A percentile compares a stretch with the other conserved stretches of the same genome.
These are phyloP conservation scores for Tanacetum coccineum DNA, from an alignment of 129 eudicot genomes.

Conservation along the genomic window DNA sequence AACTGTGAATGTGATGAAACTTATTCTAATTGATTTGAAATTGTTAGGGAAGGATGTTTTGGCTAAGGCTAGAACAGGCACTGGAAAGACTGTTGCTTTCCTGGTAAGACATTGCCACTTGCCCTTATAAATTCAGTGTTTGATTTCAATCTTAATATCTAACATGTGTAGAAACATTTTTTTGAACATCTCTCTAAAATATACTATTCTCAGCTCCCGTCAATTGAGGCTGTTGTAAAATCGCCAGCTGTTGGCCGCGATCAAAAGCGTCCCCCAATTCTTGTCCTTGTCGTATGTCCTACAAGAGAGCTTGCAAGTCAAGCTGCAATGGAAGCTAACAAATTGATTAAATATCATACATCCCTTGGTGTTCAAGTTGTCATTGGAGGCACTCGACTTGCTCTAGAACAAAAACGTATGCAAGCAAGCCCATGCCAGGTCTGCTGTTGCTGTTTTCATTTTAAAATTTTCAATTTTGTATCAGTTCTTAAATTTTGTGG, in stretches of 20 bases:
- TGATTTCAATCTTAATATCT: background rate
- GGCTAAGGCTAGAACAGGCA: conserved; percentile 98
- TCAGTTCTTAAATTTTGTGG: no score
- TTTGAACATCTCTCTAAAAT: background rate
- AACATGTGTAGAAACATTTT: background rate
- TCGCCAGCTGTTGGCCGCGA: conserved; percentile 57
- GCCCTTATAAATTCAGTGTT: background rate
- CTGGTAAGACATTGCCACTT: conserved; percentile 41
- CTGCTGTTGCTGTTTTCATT: conserved; percentile 14
- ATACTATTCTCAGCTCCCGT: conserved; percentile 71
- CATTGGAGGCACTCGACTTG: conserved; percentile 92
- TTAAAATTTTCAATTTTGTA: no score
- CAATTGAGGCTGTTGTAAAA: conserved; percentile 76
- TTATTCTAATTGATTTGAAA: conserved; percentile 5
- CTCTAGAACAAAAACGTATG: conserved; percentile 90
- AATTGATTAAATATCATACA: conserved; percentile 75
- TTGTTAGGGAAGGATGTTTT: conserved; percentile 86
- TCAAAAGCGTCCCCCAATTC: conserved; percentile 79
- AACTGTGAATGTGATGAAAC: background rate
- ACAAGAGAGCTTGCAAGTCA: conserved; percentile 98
- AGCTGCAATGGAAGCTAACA: conserved; percentile 93
- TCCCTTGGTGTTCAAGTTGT: conserved; percentile 97
- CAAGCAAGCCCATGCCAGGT: conserved; percentile 98
- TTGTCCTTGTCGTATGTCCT: conserved; percentile 87
- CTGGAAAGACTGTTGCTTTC: conserved; percentile 98